Base-by-base conservation (phyloP, 1,284 basidiomycete species). In the Cryptococcus floricola region DNA sequence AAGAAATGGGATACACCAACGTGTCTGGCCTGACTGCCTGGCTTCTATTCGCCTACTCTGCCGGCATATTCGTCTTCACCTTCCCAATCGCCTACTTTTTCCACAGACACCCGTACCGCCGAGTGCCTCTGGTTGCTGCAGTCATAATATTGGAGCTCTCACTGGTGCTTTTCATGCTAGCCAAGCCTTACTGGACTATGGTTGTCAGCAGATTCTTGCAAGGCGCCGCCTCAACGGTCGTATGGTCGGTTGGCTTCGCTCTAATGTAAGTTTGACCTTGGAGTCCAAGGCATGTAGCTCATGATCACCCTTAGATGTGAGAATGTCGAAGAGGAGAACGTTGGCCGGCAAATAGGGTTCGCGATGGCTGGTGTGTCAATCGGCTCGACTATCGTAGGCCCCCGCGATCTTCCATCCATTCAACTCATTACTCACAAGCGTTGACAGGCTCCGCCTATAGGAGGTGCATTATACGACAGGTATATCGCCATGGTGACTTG, bases 161-260 rank as follows among this genome's bases (percentile, higher is more conserved):
- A 81, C 84, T 16, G 82, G 85, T 89, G 23, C 79, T 90, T 77
- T 81, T 91, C 49, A 90, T 90, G 87, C 83, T 88, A 58, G 85
- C 87, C 0, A 83, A 82, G 2, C 81, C 79, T 19, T 91, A 84
- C 66, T 79, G 83, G 74, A 76, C 87, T 13, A 88, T 91, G 87
- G 83, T 82, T 13, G 42, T 89, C 31, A 85, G 87, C 16, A 83
- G 89, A 19, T 74, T 85, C 16, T 56, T 88, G 8, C 88, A 90
- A 73, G 88, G 89, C 1, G 76, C 87, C 16, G 84, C 84, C 38
- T 87, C 85, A 2, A 84, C 86, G 1, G 81, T 88, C 62, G 81
- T 91, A 8, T 90, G 88, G 88, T 82, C 86, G 0, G 55, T 61
- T n/a, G 48, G 62, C 31, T 53, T 55, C 16, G 68, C 68, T 3